phyloP scores from a whole-genome alignment of 1,284 basidiomycete genomes.

The Anthracocystis panici-leucophaei region DNA sequence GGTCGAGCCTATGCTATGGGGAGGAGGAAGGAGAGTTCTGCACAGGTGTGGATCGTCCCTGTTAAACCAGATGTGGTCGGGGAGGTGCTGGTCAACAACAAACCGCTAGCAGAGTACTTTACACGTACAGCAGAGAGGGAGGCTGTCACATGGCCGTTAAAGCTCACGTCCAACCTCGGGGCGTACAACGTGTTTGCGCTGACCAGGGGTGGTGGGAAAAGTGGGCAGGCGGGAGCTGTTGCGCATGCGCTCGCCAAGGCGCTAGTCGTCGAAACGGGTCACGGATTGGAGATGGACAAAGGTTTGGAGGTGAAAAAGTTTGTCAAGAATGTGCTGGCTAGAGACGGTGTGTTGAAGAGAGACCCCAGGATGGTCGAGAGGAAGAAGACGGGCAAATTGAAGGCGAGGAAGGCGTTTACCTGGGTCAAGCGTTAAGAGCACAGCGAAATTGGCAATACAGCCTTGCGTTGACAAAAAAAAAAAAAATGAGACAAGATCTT shows the following conservation, averaged over 20 bases:
- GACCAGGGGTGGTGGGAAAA: constrained; percentile 86
- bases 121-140: constrained; percentile 82
- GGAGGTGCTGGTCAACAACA: constrained; percentile 84
- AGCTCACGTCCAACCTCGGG: constrained; percentile 85
- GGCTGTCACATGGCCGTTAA: constrained; percentile 82
- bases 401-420: constrained; percentile 82
- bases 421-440: constrained; percentile 98
- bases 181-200: constrained; percentile 93
- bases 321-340: constrained; percentile 75
- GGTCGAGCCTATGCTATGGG: constrained; percentile 61
- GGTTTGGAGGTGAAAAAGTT: constrained; percentile 46
- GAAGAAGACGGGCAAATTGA: constrained; percentile 92
- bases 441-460: not conserved
- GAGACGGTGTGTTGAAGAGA: constrained; percentile 86
- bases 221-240: constrained; percentile 91
- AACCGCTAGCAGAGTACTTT: constrained; percentile 84
- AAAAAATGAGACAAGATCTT: no score
- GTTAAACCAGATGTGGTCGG: constrained; percentile 71
- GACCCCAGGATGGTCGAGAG: constrained; percentile 98
- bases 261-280: constrained; percentile 70
- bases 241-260: constrained; percentile 86
- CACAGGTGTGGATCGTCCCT: constrained; percentile 91
- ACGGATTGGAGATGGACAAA: constrained; percentile 54
- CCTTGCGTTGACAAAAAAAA: no score
- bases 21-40: constrained; percentile 61